Evolutionary conservation across 257 asterid genomes (phyloP).

Genomic region (Solanum gandarillasii): DNA sequence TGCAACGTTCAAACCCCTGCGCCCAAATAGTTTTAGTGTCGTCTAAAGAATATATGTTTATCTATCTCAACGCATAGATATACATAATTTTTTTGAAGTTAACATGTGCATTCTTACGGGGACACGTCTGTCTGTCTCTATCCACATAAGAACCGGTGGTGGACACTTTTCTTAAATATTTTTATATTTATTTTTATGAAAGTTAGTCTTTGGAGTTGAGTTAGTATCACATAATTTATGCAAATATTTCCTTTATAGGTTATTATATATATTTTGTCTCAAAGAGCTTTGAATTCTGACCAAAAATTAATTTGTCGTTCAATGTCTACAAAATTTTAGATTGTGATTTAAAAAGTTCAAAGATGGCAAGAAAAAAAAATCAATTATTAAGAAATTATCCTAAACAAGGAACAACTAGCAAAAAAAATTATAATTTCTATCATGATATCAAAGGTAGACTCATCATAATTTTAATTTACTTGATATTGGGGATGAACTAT

Average conservation of each 20-base stretch:
- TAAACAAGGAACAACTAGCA: neutral
- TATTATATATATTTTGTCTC: neutral
- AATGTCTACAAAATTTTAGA: neutral
- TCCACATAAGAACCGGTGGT: neutral
- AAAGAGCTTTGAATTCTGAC: neutral
- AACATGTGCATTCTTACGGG: neutral
- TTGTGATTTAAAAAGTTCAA: no score
- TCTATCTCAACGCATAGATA: no score
- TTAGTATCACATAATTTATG: neutral
- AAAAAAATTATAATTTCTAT: no score
- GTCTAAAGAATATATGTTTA: no score
- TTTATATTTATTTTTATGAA: neutral
- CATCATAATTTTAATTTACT: neutral
- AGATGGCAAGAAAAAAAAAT: no score
- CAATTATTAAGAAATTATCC: neutral
- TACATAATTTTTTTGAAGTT: no score
- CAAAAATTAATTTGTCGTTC: no score
- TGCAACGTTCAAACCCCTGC: no score
- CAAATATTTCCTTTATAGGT: neutral
- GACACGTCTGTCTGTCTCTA: fast-evolving
- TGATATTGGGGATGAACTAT: neutral
- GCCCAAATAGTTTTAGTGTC: no score
- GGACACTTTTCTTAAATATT: neutral
- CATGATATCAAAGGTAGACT: no score
- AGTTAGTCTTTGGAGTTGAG: neutral